Base-by-base conservation (phyloP, 1,139 yeast species). In the Suhomyces atakaporum region DNA sequence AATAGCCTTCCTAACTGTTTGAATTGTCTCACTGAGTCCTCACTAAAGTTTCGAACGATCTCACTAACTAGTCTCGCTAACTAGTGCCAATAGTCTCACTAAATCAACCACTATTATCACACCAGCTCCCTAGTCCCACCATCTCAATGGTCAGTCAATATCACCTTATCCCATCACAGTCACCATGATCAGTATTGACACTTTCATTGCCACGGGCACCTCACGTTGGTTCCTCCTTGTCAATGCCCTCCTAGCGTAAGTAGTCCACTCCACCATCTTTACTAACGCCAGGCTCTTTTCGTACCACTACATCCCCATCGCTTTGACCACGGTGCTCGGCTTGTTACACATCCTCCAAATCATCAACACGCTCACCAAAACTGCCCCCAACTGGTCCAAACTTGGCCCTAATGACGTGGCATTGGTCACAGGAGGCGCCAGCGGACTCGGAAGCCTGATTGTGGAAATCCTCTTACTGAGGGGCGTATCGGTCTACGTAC, bases 381-480 rank as follows among this genome's bases (percentile, higher is more conserved):
- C 25, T 13, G 40, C 45, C 6, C 5, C 9, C 13, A 22, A 20
- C n/a, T 39, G 42, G 42, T 10, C 13, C 4, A 7, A 9, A 6
- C 29, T 40, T 4, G 29, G 42, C 10, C 28, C 27, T 3, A 24
- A 44, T 1, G 75, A 68, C 42, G 56, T 63, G 7, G 79, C 77
- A 0, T 47, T 82, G 10, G 62, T 83, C 2, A 82, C 90, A 0
- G 90, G 90, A 1, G 89, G 86, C 0, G 69, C 82, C 21, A 58
- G 65, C 33, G 89, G 89, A 0, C 57, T 83, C 7, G 90, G 90
- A 0, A 48, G 56, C 7, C 72, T 65, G 23, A 51, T 82, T 5
- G 68, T 69, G 0, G 52, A 56, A 9, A 41, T 51, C 13, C 53
- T 82, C 3, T 41, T 66, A 1, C 31, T 38, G 5, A 52, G 54